Conservation (phyloP, 306 rosid species). For the Pueraria montana region DNA sequence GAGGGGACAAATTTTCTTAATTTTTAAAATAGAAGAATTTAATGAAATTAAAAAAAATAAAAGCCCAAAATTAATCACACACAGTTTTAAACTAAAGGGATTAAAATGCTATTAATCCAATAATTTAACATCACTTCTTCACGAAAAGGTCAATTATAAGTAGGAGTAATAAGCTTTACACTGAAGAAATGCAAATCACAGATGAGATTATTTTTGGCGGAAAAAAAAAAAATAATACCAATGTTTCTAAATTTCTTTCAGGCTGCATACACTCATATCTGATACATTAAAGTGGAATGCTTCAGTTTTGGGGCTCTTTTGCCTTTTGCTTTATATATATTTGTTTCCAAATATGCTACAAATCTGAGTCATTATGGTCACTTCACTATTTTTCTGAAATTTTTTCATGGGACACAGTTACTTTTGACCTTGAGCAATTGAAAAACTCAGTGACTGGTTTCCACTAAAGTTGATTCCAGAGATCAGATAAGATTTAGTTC, state of each 20-base stretch:
- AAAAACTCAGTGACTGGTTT: too few species aligned
- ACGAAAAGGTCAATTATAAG: background rate
- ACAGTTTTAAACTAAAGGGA: too few species aligned
- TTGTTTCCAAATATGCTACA: conserved; percentile 43
- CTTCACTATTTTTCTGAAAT: conserved; percentile 26
- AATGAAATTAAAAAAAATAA: background rate
- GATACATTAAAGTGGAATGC: conserved; percentile 7
- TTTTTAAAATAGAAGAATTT: background rate
- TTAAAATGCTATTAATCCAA: background rate
- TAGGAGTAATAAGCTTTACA: background rate
- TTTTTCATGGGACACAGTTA: background rate
- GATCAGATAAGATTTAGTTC: too few species aligned
- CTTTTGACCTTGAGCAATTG: conserved; percentile 22
- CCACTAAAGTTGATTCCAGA: too few species aligned
- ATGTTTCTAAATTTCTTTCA: conserved; percentile 2
- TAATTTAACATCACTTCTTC: background rate
- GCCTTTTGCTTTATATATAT: conserved; percentile 44
- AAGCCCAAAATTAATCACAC: too few species aligned
- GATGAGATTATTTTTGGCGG: background rate
- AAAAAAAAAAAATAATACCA: background rate
- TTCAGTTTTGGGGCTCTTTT: conserved; percentile 28
- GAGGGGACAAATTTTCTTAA: background rate
- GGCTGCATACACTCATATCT: background rate
- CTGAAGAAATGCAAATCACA: background rate
- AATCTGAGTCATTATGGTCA: conserved; percentile 37